Conservation (phyloP, 106 monocot genomes). For the Hemerocallis citrina region DNA sequence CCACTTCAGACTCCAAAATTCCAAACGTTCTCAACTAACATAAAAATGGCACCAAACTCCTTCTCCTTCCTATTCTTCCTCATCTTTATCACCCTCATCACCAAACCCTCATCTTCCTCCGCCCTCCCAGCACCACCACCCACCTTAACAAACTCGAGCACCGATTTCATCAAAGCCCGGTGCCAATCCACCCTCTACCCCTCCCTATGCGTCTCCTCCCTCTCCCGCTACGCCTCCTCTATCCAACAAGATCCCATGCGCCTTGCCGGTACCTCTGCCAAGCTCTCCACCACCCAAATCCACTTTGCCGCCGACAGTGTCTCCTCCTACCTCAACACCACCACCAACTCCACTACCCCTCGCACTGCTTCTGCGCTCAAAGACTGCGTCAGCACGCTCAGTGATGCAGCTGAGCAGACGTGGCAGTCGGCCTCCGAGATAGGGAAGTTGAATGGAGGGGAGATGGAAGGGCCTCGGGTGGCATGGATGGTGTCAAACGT, state of each 20-base stretch:
- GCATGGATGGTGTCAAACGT: slow-evolving; percentile 63
- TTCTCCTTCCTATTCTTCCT: too few relatives aligned
- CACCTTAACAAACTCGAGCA: too few relatives aligned
- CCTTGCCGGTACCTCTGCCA: slow-evolving; percentile 6
- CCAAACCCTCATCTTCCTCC: too few relatives aligned
- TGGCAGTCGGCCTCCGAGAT: slow-evolving; percentile 29
- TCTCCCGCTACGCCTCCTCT: slow-evolving; percentile 13
- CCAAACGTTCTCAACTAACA: too few relatives aligned
- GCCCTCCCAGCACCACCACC: too few relatives aligned
- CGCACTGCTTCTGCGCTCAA: slow-evolving; percentile 32
- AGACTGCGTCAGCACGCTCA: slow-evolving; percentile 39
- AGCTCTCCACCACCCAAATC: slow-evolving; percentile 2
- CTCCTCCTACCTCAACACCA: slow-evolving; percentile 5
- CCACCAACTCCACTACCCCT: too few relatives aligned
- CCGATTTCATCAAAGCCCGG: slow-evolving; percentile 26
- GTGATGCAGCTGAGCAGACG: slow-evolving; percentile 27
- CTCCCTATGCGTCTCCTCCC: slow-evolving; percentile 28
- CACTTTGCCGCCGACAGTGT: too few relatives aligned
- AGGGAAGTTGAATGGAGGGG: slow-evolving; percentile 8
- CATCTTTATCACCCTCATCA: too few relatives aligned
- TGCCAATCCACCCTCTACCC: slow-evolving; percentile 35
- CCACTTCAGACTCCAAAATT: too few relatives aligned
- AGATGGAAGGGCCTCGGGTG: slow-evolving; percentile 17
- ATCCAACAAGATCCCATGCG: slow-evolving; percentile 3
- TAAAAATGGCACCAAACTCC: too few relatives aligned